Conservation (phyloP, 495 filamentous ascomycete species). For the Aspergillus kassunensis region DNA sequence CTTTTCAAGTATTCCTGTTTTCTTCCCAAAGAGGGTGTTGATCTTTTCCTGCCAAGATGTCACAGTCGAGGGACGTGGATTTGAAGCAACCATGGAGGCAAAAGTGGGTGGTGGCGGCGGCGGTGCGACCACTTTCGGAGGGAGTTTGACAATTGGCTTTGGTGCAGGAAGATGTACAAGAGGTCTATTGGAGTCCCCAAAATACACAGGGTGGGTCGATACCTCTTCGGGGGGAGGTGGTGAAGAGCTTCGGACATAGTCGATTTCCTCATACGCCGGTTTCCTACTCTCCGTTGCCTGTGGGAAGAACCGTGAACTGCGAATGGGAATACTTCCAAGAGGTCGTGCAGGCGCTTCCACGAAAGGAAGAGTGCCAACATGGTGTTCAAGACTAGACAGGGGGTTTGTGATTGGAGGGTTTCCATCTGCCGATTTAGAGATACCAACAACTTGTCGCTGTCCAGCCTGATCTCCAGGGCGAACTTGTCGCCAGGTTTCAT, state of each 20-base stretch:
- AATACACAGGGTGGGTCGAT: slow-evolving; percentile 67
- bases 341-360: slow-evolving; percentile 34
- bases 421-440: slow-evolving; percentile 27
- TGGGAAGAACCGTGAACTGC: slow-evolving; percentile 72
- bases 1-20: slow-evolving; percentile 40
- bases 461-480: slow-evolving; percentile 44
- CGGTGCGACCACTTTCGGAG: slow-evolving; percentile 49
- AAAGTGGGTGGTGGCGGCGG: slow-evolving; percentile 49
- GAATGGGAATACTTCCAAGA: slow-evolving; percentile 35
- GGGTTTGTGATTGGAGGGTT: slow-evolving; percentile 28
- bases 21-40: slow-evolving; percentile 66
- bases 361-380: slow-evolving; percentile 35
- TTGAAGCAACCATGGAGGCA: slow-evolving; percentile 51
- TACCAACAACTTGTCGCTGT: slow-evolving; percentile 36
- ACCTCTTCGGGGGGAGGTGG: slow-evolving; percentile 68
- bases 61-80: slow-evolving; percentile 30
- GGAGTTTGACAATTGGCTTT: slow-evolving; percentile 67
- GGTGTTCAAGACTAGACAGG: slow-evolving; percentile 34
- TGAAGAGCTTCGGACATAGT: slow-evolving; percentile 44
- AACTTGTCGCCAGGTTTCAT: slow-evolving; percentile 62
- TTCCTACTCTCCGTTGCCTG: slow-evolving; percentile 41
- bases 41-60: slow-evolving; percentile 71
- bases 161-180: slow-evolving; percentile 65
- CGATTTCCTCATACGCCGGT: slow-evolving; percentile 28
- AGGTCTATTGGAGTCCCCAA: slow-evolving; percentile 59